These are phyloP conservation scores for Aegilops sharonensis DNA, from an alignment of 176 grass and related monocot genomes.

Conservation along the genomic window DNA sequence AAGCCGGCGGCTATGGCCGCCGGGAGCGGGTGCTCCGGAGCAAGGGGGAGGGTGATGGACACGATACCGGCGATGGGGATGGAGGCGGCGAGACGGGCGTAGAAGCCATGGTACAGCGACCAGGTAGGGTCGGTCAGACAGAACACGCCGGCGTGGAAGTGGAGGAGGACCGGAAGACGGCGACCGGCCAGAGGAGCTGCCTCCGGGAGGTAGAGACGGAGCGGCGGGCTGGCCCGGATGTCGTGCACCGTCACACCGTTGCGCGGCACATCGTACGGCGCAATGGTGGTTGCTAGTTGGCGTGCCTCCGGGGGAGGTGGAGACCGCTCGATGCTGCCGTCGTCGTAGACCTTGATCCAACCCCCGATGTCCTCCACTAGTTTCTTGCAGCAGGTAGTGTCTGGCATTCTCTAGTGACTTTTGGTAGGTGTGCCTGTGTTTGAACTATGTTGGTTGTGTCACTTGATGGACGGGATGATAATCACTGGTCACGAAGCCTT, in stretches of 20 bases:
- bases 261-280: background rate
- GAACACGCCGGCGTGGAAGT: background rate
- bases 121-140: background rate
- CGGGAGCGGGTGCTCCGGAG: background rate
- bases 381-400: background rate
- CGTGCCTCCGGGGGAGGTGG: background rate
- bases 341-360: background rate
- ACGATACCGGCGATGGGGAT: background rate
- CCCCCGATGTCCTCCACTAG: background rate
- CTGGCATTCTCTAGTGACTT: background rate
- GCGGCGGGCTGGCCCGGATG: background rate
- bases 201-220: background rate
- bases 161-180: constrained; percentile 7
- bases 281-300: background rate
- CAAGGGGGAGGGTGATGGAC: constrained; percentile 1
- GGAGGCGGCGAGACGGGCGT: background rate
- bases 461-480: background rate
- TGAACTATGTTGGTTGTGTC: background rate
- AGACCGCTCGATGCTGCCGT: background rate
- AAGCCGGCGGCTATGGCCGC: background rate
- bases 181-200: background rate
- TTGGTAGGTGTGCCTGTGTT: background rate
- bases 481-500: background rate
- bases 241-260: constrained; percentile 9
- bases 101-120: background rate